Evolutionary conservation across 805 yeast species (phyloP).

Genomic region (Maudiozyma barnettii): DNA sequence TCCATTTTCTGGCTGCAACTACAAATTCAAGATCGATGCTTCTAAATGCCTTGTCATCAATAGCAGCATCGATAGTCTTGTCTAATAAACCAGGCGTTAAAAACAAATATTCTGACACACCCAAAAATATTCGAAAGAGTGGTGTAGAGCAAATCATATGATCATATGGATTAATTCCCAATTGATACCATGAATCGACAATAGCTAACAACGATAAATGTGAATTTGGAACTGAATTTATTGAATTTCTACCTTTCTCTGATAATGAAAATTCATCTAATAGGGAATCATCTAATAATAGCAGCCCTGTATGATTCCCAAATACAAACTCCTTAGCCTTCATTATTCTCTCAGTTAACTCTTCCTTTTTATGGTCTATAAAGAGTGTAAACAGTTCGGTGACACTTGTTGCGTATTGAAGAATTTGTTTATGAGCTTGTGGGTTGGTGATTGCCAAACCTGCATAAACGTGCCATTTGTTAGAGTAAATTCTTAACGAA

Average conservation of each 20-base stretch:
- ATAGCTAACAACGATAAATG: slow-evolving; percentile 83
- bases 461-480: slow-evolving; percentile 97
- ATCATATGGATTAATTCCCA: slow-evolving; percentile 85
- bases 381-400: slow-evolving; percentile 77
- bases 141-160: slow-evolving; percentile 97
- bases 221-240: slow-evolving; percentile 54
- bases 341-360: slow-evolving; percentile 46
- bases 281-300: slow-evolving; percentile 66
- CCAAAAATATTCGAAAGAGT: slow-evolving; percentile 79
- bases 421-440: slow-evolving; percentile 81
- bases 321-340: slow-evolving; percentile 72
- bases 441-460: slow-evolving; percentile 95
- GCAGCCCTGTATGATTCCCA: slow-evolving; percentile 48
- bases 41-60: slow-evolving; percentile 58
- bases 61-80: slow-evolving; percentile 64
- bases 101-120: slow-evolving; percentile 87
- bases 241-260: slow-evolving; percentile 51
- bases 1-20: slow-evolving; percentile 82
- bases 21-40: slow-evolving; percentile 89
- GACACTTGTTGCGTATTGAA: slow-evolving; percentile 79
- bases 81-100: slow-evolving; percentile 79
- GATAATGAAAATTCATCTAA: slow-evolving; percentile 72
- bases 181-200: slow-evolving; percentile 85
- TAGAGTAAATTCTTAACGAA: slow-evolving; percentile 79
- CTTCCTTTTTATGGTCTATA: slow-evolving; percentile 57